Conservation (phyloP, 202 grass and related monocot genomes). For the Setaria viridis region DNA sequence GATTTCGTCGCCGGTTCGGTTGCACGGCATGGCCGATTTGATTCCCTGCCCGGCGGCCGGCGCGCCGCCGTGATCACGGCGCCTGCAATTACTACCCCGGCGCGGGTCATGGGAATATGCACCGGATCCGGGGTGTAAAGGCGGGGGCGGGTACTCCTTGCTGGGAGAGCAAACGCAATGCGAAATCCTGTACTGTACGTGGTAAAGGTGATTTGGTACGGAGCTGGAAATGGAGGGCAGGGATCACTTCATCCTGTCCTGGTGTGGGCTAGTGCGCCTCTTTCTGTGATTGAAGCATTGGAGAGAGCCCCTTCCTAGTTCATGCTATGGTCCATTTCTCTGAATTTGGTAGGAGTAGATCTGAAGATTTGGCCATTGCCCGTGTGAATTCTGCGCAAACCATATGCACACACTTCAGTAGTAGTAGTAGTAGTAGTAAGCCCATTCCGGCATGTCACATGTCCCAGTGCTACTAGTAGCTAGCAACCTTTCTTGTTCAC, state of each 20-base stretch:
- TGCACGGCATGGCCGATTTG: constrained; percentile 25
- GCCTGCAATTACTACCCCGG: not conserved
- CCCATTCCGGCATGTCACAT: not conserved
- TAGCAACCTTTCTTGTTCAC: no score
- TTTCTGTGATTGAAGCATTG: not conserved
- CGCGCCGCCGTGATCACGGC: not conserved
- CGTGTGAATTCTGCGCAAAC: not conserved
- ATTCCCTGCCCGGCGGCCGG: not conserved
- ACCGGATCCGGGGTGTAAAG: constrained; percentile 18
- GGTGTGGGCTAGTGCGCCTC: not conserved
- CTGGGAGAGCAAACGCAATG: not conserved
- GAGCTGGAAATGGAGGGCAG: not conserved
- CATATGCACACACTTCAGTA: no score
- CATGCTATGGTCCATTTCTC: not conserved
- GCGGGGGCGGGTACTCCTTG: not conserved
- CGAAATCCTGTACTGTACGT: not conserved
- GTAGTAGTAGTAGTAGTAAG: not conserved
- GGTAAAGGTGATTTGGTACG: constrained; percentile 5
- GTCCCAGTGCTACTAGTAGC: not conserved
- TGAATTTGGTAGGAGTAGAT: not conserved
- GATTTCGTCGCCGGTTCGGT: not conserved
- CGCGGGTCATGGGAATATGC: not conserved
- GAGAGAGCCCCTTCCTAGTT: not conserved
- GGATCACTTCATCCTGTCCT: not conserved
- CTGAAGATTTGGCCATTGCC: not conserved